phyloP scores from a whole-genome alignment of 441 rosid species.

The Populus hybrid region DNA sequence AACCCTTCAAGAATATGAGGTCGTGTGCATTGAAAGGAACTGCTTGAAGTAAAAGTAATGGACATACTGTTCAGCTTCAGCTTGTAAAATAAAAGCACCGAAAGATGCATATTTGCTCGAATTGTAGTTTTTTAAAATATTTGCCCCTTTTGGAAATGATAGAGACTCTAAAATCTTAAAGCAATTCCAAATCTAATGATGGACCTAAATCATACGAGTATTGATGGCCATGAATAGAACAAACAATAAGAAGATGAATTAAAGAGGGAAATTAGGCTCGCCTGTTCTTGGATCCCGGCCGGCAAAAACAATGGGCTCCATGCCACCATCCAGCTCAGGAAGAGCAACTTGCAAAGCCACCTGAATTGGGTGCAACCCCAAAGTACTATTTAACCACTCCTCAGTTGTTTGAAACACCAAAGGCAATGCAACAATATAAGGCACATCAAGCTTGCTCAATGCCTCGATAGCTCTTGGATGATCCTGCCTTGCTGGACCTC shows the following conservation, averaged over 20 bases:
- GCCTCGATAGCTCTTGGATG: slow-evolving; percentile 97
- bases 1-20: not conserved
- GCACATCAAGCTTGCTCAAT: slow-evolving; percentile 85
- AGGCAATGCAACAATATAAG: slow-evolving; percentile 91
- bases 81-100: not conserved
- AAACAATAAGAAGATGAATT: not conserved
- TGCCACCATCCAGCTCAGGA: slow-evolving; percentile 98
- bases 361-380: slow-evolving; percentile 97
- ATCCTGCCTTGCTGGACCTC: slow-evolving; percentile 99
- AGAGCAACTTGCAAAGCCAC: slow-evolving; percentile 99
- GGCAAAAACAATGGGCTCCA: slow-evolving; percentile 98
- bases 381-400: slow-evolving; percentile 94
- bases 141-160: not conserved
- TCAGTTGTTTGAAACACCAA: slow-evolving; percentile 97
- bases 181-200: not conserved
- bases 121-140: not conserved
- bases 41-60: not conserved
- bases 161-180: not conserved
- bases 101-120: not conserved
- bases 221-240: not conserved
- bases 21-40: slow-evolving; percentile 1
- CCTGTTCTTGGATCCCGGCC: slow-evolving; percentile 99
- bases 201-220: not conserved
- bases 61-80: not conserved
- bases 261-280: slow-evolving; percentile 28